Evolutionary conservation across 176 grass and related monocot genomes (phyloP), one percentile per base, ranked within the genome.

Genomic region (Cymbopogon citratus): DNA sequence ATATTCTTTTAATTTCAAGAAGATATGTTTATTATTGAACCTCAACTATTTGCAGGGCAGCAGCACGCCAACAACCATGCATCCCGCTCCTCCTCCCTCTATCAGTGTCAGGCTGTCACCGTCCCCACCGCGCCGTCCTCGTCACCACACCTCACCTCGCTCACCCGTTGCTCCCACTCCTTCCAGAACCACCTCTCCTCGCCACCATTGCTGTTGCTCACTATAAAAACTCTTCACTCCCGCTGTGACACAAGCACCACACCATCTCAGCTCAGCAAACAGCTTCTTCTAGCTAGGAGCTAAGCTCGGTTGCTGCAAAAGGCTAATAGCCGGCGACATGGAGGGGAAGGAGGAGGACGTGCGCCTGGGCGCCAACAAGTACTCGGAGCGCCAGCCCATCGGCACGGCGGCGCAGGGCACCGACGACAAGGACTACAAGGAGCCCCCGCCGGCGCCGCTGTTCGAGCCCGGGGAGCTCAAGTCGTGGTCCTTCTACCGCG

Each of bases 401-500:
- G 91, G 94, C 73, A 97, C 87, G 7, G 71, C 94, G 45, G 91
- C 94, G n/a, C 94, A 94, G 89, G 87, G 88, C 27, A 21, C 41
- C 24, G 88, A 93, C 11, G 86, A 89, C 82, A 97, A 97, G 85
- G 91, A 97, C 87, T 94, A 91, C 91, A 91, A 89, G 89, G 94
- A 97, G 70, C 85, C 82, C 6, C 94, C 94, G 5, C 91, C 91
- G 25, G 94, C 89, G 25, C 91, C 94, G 12, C 60, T 97, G 19
- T 94, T 97, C 48, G 94, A 94, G 84, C 94, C 91, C 10, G 91
- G 91, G 29, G 94, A 97, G 84, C 89, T 97, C 84, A 93, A 87
- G 77, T 97, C 94, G 2, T 97, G 94, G 94, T 97, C 94, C 13
- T 97, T 97, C 87, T 97, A 94, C 91, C 90, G 95, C 73, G 95